A percentile compares a stretch with the other conserved stretches of the same genome.
These are phyloP conservation scores for Sclerotinia borealis DNA, from an alignment of 2,329 filamentous ascomycete genomes.

Conservation along the genomic window DNA sequence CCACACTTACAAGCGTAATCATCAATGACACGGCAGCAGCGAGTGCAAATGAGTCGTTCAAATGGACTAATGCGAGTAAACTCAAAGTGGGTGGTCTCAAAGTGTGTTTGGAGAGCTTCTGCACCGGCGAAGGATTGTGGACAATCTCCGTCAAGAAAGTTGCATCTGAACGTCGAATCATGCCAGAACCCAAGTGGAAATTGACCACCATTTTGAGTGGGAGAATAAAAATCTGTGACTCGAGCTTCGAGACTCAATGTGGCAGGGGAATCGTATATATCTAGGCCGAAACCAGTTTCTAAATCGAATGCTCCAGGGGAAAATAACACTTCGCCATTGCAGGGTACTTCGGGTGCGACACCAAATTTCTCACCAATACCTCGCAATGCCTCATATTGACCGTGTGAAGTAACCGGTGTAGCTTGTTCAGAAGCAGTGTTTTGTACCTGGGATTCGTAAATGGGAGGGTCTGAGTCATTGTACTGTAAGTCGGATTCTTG, in stretches of 20 bases:
- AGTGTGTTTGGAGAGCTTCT: conserved; percentile 25
- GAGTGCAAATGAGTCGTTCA: conserved; percentile 21
- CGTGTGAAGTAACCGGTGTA: conserved; percentile 9
- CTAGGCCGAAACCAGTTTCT: conserved; percentile 9
- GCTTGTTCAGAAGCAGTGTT: conserved; percentile 14
- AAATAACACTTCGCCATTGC: background rate
- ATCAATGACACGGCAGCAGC: conserved; percentile 10
- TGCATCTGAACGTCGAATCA: conserved; percentile 16
- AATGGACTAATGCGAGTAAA: conserved; percentile 25
- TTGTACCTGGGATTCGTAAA: conserved; percentile 14
- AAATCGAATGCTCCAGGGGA: conserved; percentile 12
- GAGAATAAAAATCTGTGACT: conserved; percentile 10
- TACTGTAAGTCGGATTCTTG: background rate
- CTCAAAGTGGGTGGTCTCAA: conserved; percentile 23
- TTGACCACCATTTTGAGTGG: conserved; percentile 21
- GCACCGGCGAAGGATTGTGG: conserved; percentile 14
- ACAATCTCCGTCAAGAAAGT: conserved; percentile 21
- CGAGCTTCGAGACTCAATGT: conserved; percentile 5
- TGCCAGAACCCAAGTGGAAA: conserved; percentile 22
- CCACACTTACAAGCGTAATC: conserved; percentile 14
- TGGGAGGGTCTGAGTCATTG: background rate
- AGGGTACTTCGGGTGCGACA: background rate
- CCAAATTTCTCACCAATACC: conserved; percentile 21
- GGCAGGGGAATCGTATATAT: background rate
- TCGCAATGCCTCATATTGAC: conserved; percentile 14